Percentiles rank a stretch among this genome's conserved stretches.
Evolutionary conservation across 225 moss, liverwort and hornwort genomes (phyloP).

Genomic region (Pleurozium schreberi): DNA sequence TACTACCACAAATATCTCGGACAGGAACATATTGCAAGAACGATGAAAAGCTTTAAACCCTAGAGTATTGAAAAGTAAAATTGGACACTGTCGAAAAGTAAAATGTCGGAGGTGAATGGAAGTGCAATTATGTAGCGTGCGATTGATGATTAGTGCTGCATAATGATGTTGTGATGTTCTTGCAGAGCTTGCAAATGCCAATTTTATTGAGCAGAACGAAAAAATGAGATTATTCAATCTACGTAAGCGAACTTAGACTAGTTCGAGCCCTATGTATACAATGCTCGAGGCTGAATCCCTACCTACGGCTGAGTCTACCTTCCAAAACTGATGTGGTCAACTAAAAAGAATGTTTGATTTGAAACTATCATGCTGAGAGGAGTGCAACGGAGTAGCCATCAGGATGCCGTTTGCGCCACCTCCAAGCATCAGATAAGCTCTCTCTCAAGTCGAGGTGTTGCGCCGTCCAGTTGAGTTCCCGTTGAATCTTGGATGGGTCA

Average conservation of each 20-base stretch:
- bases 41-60: background rate
- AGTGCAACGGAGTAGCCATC: conserved; percentile 50
- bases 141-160: background rate
- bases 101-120: background rate
- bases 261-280: background rate
- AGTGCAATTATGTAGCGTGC: background rate
- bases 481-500: conserved; percentile 62
- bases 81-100: background rate
- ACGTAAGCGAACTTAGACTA: background rate
- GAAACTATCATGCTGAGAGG: background rate
- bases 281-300: background rate
- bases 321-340: conserved; percentile 9
- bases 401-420: conserved; percentile 63
- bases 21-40: background rate
- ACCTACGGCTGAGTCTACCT: background rate
- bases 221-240: background rate
- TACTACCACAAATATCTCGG: background rate
- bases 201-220: conserved; percentile 6
- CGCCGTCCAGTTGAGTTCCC: conserved; percentile 65
- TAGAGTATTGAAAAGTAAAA: background rate
- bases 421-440: conserved; percentile 78
- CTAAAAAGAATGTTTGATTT: conserved; percentile 13
- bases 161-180: background rate
- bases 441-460: conserved; percentile 59
- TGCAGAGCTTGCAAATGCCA: background rate